phyloP scores from a whole-genome alignment of 1,139 yeast species.

The Oligophagozyma castellii region DNA sequence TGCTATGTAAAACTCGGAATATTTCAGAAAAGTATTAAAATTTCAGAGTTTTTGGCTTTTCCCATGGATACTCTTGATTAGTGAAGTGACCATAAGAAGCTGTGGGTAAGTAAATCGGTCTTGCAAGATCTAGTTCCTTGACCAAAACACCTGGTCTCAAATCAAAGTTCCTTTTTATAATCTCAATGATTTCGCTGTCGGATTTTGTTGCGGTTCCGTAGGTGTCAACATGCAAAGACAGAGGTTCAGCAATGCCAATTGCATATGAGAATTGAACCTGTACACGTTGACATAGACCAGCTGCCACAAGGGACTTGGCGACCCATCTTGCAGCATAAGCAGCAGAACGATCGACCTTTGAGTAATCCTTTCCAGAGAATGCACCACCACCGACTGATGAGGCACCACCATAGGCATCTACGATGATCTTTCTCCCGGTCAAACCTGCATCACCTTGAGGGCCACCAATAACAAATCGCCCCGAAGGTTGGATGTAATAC shows the following conservation, averaged over 20 bases:
- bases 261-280: conserved; percentile 96
- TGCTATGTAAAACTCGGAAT: conserved; percentile 1
- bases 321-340: conserved; percentile 99
- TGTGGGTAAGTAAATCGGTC: conserved; percentile 96
- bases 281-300: conserved; percentile 90
- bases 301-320: conserved; percentile 88
- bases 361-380: conserved; percentile 97
- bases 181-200: conserved; percentile 75
- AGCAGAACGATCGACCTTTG: conserved; percentile 98
- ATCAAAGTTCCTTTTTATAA: conserved; percentile 86
- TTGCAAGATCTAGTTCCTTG: conserved; percentile 86
- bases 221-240: conserved; percentile 89
- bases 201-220: conserved; percentile 89
- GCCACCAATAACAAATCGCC: conserved; percentile 98
- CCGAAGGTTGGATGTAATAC: conserved; percentile 97
- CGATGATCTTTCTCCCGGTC: conserved; percentile 97
- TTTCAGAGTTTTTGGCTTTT: conserved; percentile 73
- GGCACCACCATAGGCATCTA: conserved; percentile 99
- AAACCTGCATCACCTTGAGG: conserved; percentile 99
- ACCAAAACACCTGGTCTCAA: conserved; percentile 98
- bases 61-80: conserved; percentile 96
- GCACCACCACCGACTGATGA: conserved; percentile 99
- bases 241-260: conserved; percentile 98
- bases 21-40: background rate
- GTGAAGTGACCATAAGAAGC: conserved; percentile 99